Percentiles rank a stretch among this genome's conserved stretches.
Evolutionary conservation across 257 asterid genomes (phyloP).

Genomic region (Primulina eburnea): DNA sequence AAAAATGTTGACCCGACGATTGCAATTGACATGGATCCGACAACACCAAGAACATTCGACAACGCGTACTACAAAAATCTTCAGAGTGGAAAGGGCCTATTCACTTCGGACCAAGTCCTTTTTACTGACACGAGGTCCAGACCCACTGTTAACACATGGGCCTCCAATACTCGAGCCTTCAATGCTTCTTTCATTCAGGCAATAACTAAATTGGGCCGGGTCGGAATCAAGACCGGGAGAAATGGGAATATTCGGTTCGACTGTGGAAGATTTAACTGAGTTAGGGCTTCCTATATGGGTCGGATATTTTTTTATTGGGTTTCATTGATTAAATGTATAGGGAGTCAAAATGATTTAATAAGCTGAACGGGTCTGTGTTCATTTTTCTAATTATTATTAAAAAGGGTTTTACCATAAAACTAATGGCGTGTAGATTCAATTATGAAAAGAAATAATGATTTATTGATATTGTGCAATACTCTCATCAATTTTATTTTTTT

Average conservation of each 20-base stretch:
- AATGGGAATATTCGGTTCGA: conserved; percentile 25
- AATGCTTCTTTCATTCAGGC: conserved; percentile 16
- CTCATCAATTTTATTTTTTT: no score
- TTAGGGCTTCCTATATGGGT: no score
- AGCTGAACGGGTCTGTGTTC: not conserved
- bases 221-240: conserved; percentile 19
- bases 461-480: no score
- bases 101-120: conserved; percentile 28
- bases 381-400: no score
- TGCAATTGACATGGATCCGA: conserved; percentile 83
- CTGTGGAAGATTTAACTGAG: conserved; percentile 14
- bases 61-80: conserved; percentile 44
- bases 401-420: no score
- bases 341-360: not conserved
- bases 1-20: conserved; percentile 49
- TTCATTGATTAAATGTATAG: not conserved
- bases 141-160: conserved; percentile 20
- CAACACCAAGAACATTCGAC: conserved; percentile 62
- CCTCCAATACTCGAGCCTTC: conserved; percentile 7
- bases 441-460: no score
- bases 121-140: conserved; percentile 17
- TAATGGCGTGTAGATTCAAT: no score
- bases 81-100: conserved; percentile 18
- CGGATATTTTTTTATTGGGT: no score
- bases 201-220: conserved; percentile 24